phyloP scores from a whole-genome alignment of 2,329 filamentous ascomycete genomes.

The Aquanectria penicillioides region DNA sequence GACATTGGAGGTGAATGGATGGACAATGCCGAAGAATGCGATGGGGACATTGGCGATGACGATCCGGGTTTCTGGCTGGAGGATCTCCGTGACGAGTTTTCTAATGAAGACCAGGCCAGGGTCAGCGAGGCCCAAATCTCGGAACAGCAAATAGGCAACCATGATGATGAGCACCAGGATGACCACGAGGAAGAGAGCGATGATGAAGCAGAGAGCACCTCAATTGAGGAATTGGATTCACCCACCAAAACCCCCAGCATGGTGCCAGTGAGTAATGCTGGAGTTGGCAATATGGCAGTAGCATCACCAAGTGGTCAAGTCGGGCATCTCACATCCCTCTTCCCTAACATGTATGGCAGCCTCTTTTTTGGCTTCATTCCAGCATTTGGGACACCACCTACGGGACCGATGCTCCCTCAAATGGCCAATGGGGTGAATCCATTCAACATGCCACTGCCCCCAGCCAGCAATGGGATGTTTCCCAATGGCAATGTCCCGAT shows the following conservation, averaged over 20 bases:
- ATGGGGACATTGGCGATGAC: slow-evolving; percentile 45
- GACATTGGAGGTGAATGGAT: slow-evolving; percentile 49
- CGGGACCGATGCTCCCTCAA: not conserved
- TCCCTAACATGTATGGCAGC: slow-evolving; percentile 8
- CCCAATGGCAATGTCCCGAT: not conserved
- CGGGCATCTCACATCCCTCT: not conserved
- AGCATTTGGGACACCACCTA: not conserved
- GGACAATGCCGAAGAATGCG: slow-evolving; percentile 19
- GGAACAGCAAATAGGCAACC: not conserved
- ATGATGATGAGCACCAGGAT: slow-evolving; percentile 8
- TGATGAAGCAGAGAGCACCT: not conserved
- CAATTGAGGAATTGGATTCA: not conserved
- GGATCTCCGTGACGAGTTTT: slow-evolving; percentile 42
- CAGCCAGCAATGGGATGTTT: not conserved
- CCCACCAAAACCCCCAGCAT: slow-evolving; percentile 8
- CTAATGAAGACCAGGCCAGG: slow-evolving; percentile 27
- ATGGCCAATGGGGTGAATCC: not conserved
- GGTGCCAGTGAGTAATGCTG: slow-evolving; percentile 3
- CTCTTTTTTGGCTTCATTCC: slow-evolving; percentile 20
- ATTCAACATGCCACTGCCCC: no score
- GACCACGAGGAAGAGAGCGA: not conserved
- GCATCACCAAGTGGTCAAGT: not conserved
- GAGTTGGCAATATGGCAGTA: not conserved
- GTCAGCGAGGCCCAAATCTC: slow-evolving; percentile 23
- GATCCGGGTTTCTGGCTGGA: slow-evolving; percentile 49